phyloP scores from a whole-genome alignment of 306 rosid genomes.

The Inga leiocalycina region DNA sequence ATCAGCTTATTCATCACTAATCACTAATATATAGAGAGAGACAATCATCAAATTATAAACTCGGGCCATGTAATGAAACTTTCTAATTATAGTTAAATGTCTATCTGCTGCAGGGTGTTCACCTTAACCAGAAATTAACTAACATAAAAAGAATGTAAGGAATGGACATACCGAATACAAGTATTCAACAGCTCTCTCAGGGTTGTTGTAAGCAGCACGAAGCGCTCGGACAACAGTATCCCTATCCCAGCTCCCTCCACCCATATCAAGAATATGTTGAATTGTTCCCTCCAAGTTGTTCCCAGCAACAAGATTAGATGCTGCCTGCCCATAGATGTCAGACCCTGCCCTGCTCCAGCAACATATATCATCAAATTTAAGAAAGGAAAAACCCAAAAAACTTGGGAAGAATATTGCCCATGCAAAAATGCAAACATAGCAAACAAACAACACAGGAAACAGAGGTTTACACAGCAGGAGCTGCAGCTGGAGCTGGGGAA shows the following conservation, averaged over 20 bases:
- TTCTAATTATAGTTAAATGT: neutral
- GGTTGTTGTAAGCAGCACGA: slow-evolving; percentile 94
- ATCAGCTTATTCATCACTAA: neutral
- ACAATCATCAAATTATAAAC: neutral
- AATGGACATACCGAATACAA: slow-evolving; percentile 70
- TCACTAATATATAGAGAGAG: neutral
- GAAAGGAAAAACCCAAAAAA: slow-evolving; percentile 17
- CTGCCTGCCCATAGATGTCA: slow-evolving; percentile 80
- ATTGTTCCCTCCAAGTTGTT: slow-evolving; percentile 74
- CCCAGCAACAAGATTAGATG: slow-evolving; percentile 91
- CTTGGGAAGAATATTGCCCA: neutral
- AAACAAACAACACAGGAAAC: slow-evolving; percentile 6
- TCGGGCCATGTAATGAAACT: neutral
- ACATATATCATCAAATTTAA: slow-evolving; percentile 11
- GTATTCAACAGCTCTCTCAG: slow-evolving; percentile 94
- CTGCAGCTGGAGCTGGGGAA: neutral
- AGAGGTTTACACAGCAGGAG: slow-evolving; percentile 50
- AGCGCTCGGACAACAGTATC: slow-evolving; percentile 89
- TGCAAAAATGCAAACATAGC: slow-evolving; percentile 7
- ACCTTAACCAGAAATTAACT: neutral
- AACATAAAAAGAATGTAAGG: slow-evolving; percentile 4
- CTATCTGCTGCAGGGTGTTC: neutral
- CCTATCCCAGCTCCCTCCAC: slow-evolving; percentile 95
- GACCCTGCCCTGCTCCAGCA: slow-evolving; percentile 59
- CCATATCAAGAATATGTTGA: slow-evolving; percentile 87